Conservation (phyloP, 768 basidiomycete species). For the Sporobolomyces phaffii region DNA sequence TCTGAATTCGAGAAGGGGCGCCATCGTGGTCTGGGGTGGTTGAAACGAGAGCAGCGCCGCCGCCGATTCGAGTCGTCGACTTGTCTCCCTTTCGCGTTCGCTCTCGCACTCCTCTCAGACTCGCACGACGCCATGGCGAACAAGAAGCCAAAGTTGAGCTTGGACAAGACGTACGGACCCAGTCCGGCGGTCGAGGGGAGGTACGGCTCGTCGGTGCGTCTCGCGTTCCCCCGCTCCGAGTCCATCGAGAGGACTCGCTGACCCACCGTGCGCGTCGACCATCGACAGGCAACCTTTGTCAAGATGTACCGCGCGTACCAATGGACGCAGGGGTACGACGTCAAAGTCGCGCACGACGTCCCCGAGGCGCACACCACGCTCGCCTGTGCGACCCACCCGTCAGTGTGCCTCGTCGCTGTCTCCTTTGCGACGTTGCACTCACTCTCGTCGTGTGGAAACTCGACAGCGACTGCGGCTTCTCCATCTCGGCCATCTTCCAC, state of each 20-base stretch:
- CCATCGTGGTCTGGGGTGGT: neutral
- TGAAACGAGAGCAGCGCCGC: neutral
- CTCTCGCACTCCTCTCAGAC: no score
- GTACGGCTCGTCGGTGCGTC: neutral
- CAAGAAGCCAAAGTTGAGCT: neutral
- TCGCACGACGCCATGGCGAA: no score
- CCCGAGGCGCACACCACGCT: neutral
- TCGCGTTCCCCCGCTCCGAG: neutral
- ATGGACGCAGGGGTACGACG: neutral
- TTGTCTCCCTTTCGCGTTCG: no score
- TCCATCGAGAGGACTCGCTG: neutral
- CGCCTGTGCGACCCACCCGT: neutral
- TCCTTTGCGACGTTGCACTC: neutral
- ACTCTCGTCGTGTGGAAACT: neutral
- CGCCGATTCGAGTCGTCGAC: no score
- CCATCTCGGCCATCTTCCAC: neutral
- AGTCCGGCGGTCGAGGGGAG: neutral
- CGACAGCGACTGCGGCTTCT: conserved; percentile 16
- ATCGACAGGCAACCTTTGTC: neutral
- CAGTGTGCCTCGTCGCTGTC: neutral
- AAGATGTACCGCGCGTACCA: neutral
- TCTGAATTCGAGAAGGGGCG: conserved; percentile 29
- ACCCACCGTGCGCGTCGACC: no score
- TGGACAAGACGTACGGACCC: neutral
- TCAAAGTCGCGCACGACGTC: neutral